Evolutionary conservation across 208 protist genomes (phyloP).

Genomic region (Acanthamoeba divionensis): DNA sequence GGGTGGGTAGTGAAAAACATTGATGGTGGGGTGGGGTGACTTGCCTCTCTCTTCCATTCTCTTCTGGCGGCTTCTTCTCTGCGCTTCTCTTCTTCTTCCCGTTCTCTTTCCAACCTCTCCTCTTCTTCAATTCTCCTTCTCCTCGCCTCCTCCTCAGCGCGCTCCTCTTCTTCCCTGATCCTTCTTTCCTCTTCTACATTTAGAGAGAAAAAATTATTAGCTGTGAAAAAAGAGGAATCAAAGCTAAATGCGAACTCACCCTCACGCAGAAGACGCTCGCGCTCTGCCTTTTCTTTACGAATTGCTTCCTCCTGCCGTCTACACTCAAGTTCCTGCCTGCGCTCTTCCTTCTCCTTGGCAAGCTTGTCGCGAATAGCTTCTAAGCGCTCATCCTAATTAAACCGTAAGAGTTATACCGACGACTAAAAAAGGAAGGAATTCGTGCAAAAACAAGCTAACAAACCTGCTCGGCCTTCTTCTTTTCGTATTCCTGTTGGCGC

Average conservation of each 20-base stretch:
- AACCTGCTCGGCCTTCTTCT: neutral
- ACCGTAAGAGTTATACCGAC: too few species aligned
- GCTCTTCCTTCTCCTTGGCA: neutral
- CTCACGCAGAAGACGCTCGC: neutral
- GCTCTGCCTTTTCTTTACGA: neutral
- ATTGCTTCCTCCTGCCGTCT: neutral
- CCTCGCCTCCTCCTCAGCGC: conserved; percentile 10
- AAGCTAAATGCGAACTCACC: neutral
- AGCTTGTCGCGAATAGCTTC: conserved; percentile 29
- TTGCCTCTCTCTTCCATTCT: neutral
- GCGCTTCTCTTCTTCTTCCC: conserved; percentile 9
- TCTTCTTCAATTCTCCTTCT: neutral
- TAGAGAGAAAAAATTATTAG: neutral
- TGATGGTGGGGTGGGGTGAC: neutral
- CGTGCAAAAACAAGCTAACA: neutral
- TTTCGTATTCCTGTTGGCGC: neutral
- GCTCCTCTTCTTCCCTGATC: neutral
- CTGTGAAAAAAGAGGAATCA: neutral
- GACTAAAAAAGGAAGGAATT: neutral
- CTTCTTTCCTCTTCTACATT: neutral
- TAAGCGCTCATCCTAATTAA: conserved; percentile 10
- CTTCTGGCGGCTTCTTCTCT: neutral
- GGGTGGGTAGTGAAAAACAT: neutral
- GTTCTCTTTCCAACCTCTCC: neutral
- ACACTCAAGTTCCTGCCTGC: neutral